A percentile compares a stretch with the other conserved stretches of the same genome.
phyloP scores from a whole-genome alignment of 306 rosid genomes.

The Ormosia emarginata region DNA sequence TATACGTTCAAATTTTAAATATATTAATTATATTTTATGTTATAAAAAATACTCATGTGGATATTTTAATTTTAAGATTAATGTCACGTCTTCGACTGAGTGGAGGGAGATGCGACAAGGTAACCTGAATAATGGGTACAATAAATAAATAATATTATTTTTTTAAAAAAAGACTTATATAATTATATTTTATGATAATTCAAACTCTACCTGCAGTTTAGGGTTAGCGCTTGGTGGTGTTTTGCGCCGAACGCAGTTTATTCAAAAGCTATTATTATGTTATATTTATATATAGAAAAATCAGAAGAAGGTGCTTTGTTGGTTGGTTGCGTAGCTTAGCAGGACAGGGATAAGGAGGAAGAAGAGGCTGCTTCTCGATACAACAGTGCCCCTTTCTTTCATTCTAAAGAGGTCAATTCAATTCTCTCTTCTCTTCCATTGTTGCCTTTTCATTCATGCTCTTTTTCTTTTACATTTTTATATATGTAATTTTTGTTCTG shows the following conservation, averaged over 20 bases:
- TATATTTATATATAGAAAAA: not conserved
- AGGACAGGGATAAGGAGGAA: not conserved
- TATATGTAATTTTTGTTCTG: not conserved
- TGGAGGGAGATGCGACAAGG: too few relatives aligned
- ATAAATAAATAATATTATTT: too few relatives aligned
- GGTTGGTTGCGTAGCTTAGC: slow-evolving; percentile 23
- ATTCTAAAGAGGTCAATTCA: not conserved
- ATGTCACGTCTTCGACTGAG: too few relatives aligned
- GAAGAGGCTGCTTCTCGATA: slow-evolving; percentile 14
- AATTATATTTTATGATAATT: too few relatives aligned
- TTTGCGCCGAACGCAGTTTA: not conserved
- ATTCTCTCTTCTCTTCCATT: not conserved
- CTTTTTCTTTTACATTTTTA: not conserved
- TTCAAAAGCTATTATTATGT: not conserved
- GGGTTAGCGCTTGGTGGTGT: not conserved
- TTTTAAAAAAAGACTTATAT: too few relatives aligned
- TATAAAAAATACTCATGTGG: too few relatives aligned
- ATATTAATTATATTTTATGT: too few relatives aligned
- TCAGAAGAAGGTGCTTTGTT: not conserved
- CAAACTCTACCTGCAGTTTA: not conserved
- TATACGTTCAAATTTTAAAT: too few relatives aligned
- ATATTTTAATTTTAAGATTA: too few relatives aligned
- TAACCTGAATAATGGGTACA: too few relatives aligned
- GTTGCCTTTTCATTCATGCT: not conserved
- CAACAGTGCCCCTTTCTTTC: slow-evolving; percentile 18